Evolutionary conservation across 352 stramenopile species (phyloP).

Genomic region (Hyaloperonospora brassicae): DNA sequence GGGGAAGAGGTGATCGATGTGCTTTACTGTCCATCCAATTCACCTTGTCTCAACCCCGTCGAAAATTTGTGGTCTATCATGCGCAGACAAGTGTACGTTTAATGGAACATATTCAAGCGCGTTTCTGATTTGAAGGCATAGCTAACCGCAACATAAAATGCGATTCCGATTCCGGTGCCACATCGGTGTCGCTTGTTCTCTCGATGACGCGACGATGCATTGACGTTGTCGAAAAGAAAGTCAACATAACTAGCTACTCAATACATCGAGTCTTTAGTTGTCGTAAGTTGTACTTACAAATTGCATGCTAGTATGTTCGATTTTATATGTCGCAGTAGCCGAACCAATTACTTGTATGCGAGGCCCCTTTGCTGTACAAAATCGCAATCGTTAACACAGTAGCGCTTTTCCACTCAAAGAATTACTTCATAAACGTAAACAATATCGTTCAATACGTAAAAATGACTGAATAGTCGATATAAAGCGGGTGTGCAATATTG

Average conservation of each 20-base stretch:
- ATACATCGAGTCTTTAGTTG: too few species aligned
- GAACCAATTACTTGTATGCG: too few species aligned
- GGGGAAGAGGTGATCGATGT: constrained; percentile 2
- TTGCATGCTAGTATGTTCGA: too few species aligned
- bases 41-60: constrained; percentile 17
- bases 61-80: constrained; percentile 17
- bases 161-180: background rate
- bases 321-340: too few species aligned
- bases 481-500: too few species aligned
- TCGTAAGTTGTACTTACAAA: too few species aligned
- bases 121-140: background rate
- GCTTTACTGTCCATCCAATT: constrained; percentile 10
- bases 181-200: background rate
- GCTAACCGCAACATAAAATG: background rate
- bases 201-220: background rate
- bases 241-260: background rate
- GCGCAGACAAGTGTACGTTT: constrained; percentile 6
- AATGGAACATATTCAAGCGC: constrained; percentile 3
- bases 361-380: too few species aligned
- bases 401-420: too few species aligned
- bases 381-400: too few species aligned
- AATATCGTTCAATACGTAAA: too few species aligned
- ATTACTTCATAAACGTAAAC: too few species aligned
- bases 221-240: background rate
- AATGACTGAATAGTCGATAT: too few species aligned